Conservation (phyloP, 768 basidiomycete genomes). For the Roridomyces roridus region DNA sequence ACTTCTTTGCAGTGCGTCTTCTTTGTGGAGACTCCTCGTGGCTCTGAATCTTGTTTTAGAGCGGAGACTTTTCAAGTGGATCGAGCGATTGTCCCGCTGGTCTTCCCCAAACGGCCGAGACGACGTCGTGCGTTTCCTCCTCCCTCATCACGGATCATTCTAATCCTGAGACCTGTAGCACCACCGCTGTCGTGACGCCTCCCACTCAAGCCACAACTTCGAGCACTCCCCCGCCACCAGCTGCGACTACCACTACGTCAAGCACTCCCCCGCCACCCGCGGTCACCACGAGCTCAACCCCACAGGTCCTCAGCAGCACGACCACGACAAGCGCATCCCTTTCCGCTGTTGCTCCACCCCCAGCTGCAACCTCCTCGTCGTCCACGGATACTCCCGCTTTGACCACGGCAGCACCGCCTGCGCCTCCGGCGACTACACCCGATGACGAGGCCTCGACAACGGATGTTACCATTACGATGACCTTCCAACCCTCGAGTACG, state of each 20-base stretch:
- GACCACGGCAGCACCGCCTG: no score
- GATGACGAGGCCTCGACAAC: no score
- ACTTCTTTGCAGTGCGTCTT: constrained; percentile 13
- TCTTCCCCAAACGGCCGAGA: not conserved
- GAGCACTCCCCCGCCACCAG: not conserved
- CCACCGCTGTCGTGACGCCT: not conserved
- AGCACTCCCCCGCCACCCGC: no score
- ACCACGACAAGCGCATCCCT: no score
- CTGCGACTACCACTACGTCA: not conserved
- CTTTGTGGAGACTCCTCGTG: not conserved
- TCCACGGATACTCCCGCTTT: no score
- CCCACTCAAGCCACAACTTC: not conserved
- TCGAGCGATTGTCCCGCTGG: not conserved
- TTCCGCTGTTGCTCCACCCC: no score
- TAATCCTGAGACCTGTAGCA: not conserved
- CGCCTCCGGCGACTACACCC: no score
- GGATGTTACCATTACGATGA: no score
- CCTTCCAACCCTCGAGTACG: no score
- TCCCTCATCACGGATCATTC: not conserved
- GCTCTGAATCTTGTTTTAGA: not conserved
- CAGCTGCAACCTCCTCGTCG: no score
- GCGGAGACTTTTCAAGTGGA: not conserved
- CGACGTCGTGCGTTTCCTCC: not conserved
- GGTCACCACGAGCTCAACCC: no score
- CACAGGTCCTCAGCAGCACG: no score